Conservation (phyloP, 2,329 filamentous ascomycete genomes). For the Xylariaceae sp. region DNA sequence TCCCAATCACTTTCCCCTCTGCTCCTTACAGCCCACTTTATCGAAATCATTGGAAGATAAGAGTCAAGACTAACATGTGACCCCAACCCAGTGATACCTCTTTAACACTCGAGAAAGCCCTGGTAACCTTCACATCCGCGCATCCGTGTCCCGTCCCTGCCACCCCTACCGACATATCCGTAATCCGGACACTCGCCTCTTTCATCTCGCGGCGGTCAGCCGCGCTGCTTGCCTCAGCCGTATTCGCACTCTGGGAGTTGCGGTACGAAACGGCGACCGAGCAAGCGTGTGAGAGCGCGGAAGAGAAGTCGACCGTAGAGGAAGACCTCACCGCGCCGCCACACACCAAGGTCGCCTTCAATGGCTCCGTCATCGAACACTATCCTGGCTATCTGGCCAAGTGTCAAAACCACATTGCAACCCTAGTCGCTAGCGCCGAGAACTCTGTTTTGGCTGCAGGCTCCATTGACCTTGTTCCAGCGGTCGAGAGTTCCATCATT, state of each 20-base stretch:
- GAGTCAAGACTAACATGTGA: conserved; percentile 21
- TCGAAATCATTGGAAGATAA: background rate
- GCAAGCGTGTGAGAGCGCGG: conserved; percentile 51
- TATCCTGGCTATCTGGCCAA: conserved; percentile 71
- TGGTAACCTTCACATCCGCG: conserved; percentile 55
- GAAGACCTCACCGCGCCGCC: conserved; percentile 46
- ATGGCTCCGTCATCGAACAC: conserved; percentile 79
- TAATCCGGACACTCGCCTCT: conserved; percentile 59
- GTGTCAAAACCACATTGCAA: conserved; percentile 69
- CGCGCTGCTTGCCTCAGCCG: conserved; percentile 63
- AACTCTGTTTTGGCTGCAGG: conserved; percentile 18
- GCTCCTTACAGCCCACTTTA: background rate
- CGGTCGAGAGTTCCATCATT: conserved; percentile 76
- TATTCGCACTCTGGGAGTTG: conserved; percentile 66
- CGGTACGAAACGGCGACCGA: conserved; percentile 55
- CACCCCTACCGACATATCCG: conserved; percentile 55
- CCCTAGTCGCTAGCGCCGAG: conserved; percentile 56
- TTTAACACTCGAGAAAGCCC: conserved; percentile 51
- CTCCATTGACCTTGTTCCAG: conserved; percentile 68
- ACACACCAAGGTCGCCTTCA: conserved; percentile 73
- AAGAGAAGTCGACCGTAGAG: conserved; percentile 40
- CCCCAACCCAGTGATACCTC: conserved; percentile 51
- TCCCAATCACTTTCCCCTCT: background rate
- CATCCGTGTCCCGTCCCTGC: conserved; percentile 52
- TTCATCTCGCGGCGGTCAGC: conserved; percentile 64